Conservation (phyloP, 2,329 filamentous ascomycete species). For the Juglanconis oblonga region DNA sequence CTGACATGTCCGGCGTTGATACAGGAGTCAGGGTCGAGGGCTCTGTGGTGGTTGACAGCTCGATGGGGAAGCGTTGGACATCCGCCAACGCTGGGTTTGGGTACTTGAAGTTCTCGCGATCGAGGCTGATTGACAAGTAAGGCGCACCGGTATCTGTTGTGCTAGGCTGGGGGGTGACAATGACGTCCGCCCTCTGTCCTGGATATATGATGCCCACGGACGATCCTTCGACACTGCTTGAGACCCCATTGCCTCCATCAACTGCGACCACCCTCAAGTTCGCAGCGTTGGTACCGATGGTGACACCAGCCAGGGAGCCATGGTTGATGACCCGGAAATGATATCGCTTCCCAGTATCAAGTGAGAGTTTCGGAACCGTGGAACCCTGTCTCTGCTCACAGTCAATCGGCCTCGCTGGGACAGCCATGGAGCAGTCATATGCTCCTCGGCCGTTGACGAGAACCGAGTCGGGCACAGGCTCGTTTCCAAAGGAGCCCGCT, state of each 20-base stretch:
- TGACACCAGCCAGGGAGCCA: background rate
- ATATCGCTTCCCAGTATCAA: background rate
- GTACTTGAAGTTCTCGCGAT: constrained; percentile 10
- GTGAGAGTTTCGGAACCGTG: background rate
- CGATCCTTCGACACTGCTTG: constrained; percentile 6
- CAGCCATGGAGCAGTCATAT: constrained; percentile 4
- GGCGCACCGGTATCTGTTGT: background rate
- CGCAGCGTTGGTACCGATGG: background rate
- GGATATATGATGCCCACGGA: constrained; percentile 22
- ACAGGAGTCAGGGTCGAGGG: background rate
- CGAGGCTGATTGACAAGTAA: background rate
- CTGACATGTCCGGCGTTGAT: constrained; percentile 9
- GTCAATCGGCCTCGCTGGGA: background rate
- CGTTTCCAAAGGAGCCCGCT: background rate
- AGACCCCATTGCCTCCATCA: constrained; percentile 17
- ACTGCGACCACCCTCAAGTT: background rate
- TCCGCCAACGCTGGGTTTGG: constrained; percentile 17
- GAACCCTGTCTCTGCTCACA: background rate
- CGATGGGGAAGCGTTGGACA: constrained; percentile 9
- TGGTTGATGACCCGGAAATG: background rate
- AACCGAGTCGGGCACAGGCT: background rate
- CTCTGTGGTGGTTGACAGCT: background rate
- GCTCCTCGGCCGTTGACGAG: background rate
- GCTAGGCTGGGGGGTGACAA: background rate
- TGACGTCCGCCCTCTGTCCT: constrained; percentile 22